A percentile compares a stretch with the other conserved stretches of the same genome.
These are phyloP conservation scores for Podaxis sp. DNA, from an alignment of 768 basidiomycete genomes.

Conservation along the genomic window DNA sequence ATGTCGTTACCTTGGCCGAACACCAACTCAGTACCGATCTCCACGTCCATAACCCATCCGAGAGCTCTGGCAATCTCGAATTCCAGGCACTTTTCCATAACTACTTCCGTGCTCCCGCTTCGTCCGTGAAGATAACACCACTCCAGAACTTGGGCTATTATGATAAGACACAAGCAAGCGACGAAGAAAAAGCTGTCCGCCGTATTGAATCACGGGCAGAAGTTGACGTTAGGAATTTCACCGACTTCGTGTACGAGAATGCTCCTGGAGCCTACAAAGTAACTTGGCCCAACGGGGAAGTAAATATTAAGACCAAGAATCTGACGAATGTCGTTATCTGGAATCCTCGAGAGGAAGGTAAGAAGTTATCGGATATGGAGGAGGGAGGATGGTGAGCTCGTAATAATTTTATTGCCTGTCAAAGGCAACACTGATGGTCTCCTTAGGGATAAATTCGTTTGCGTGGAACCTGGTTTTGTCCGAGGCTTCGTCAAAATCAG, in stretches of 20 bases:
- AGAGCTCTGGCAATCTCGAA: constrained; percentile 51
- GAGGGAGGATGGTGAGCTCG: constrained; percentile 73
- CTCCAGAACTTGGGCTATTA: constrained; percentile 66
- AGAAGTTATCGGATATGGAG: constrained; percentile 88
- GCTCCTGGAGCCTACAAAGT: constrained; percentile 56
- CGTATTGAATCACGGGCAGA: constrained; percentile 60
- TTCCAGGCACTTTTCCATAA: constrained; percentile 95
- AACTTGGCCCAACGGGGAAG: constrained; percentile 55
- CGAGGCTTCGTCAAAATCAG: constrained; percentile 65
- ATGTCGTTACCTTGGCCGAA: constrained; percentile 77
- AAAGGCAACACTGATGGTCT: constrained; percentile 4
- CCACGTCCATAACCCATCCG: constrained; percentile 73
- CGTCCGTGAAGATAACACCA: constrained; percentile 59
- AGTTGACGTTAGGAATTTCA: constrained; percentile 67
- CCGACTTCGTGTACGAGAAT: constrained; percentile 79
- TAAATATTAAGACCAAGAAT: constrained; percentile 51
- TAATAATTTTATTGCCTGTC: background rate
- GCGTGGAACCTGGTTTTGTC: constrained; percentile 90
- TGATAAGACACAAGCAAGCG: constrained; percentile 76
- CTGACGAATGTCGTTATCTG: constrained; percentile 88
- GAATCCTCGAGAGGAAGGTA: constrained; percentile 84
- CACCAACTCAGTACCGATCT: constrained; percentile 78
- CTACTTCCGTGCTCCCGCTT: constrained; percentile 72
- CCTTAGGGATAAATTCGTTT: constrained; percentile 82
- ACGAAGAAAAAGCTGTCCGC: constrained; percentile 44